phyloP scores from a whole-genome alignment of 306 rosid species.

The Corylus heterophylla region DNA sequence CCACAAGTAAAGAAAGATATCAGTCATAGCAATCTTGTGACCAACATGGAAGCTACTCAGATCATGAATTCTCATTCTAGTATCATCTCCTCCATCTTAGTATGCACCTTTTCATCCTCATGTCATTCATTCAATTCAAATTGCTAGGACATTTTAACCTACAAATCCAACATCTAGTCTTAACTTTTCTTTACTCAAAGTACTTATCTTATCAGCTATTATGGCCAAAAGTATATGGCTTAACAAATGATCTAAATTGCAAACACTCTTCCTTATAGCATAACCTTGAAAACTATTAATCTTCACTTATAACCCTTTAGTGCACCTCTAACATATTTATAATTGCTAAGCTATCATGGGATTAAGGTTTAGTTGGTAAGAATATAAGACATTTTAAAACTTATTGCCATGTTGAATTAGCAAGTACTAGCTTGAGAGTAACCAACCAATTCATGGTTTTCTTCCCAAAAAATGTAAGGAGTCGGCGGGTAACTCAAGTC shows the following conservation, averaged over 20 bases:
- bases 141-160: neutral
- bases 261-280: neutral
- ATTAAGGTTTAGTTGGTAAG: neutral
- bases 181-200: neutral
- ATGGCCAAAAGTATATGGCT: neutral
- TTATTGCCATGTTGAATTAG: neutral
- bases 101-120: neutral
- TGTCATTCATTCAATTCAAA: neutral
- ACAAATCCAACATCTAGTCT: neutral
- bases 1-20: neutral
- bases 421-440: neutral
- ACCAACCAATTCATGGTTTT: neutral
- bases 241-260: neutral
- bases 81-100: neutral
- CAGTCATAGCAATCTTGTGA: neutral
- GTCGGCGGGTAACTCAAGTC: too few species aligned
- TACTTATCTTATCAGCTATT: neutral
- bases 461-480: neutral
- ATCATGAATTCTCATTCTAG: neutral
- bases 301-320: neutral
- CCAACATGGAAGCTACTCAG: neutral
- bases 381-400: neutral
- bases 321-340: neutral
- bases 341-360: neutral
- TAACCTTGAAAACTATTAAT: neutral